Evolutionary conservation across 805 yeast genomes (phyloP).

Genomic region (Candida morakotiae): DNA sequence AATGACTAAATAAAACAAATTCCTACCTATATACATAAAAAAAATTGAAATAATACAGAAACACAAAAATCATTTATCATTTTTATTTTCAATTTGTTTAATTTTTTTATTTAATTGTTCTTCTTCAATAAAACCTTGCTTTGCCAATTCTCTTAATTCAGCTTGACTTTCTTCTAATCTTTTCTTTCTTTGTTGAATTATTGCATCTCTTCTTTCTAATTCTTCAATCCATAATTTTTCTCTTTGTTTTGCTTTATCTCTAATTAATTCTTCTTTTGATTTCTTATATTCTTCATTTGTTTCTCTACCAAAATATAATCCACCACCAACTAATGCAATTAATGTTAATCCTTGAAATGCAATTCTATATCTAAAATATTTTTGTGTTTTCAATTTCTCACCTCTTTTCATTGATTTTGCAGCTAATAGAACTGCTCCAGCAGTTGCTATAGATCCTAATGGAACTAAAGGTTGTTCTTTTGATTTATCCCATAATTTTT

Average conservation of each 20-base stretch:
- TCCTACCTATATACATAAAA: neutral
- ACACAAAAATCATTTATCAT: neutral
- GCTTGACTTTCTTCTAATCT: conserved; percentile 61
- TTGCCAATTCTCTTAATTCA: conserved; percentile 32
- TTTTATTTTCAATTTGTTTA: neutral
- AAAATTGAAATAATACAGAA: neutral
- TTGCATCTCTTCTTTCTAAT: conserved; percentile 79
- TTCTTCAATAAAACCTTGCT: conserved; percentile 29
- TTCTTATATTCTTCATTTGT: conserved; percentile 36
- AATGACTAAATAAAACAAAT: neutral
- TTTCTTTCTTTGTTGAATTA: conserved; percentile 60
- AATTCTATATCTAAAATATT: conserved; percentile 87
- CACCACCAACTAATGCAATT: conserved; percentile 79
- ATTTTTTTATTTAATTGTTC: neutral
- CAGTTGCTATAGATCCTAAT: conserved; percentile 71
- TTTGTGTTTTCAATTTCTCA: conserved; percentile 70
- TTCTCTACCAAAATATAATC: conserved; percentile 58
- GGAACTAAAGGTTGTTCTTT: conserved; percentile 91
- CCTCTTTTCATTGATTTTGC: conserved; percentile 73
- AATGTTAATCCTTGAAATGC: conserved; percentile 81
- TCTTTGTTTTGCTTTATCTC: conserved; percentile 79
- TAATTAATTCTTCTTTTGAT: conserved; percentile 59
- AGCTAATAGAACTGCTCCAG: conserved; percentile 77
- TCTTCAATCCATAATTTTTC: conserved; percentile 87
- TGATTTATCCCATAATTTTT: conserved; percentile 57